Base-by-base conservation (phyloP, 2,329 filamentous ascomycete species). In the Pyricularia grisea region DNA sequence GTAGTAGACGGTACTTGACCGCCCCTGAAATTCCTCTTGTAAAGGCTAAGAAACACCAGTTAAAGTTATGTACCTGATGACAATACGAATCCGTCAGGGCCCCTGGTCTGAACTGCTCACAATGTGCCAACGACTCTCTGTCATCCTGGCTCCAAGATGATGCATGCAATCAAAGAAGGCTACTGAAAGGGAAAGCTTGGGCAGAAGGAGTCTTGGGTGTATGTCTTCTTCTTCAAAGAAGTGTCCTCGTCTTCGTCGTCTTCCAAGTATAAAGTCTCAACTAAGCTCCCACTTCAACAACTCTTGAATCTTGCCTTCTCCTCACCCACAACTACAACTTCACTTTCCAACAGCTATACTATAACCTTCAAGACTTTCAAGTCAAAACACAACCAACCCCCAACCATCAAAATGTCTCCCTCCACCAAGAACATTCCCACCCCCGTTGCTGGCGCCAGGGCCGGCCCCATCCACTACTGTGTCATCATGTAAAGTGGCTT, bases 401-500 rank as follows among this genome's bases (percentile, higher is more conserved):
- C 72, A 70, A 67, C 72, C 69, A 72, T 73, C 75, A 77, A 76
- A 68, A 77, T 77, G 76, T 31, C 63, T 65, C 74, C 74, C 75
- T 74, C 75, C 73, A 73, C 72, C 72, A 60, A 69, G 68, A 73
- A 72, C 69, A 70, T 73, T 66, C 74, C 74, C 71, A 70, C 74
- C 72, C 70, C 72, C 71, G 74, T 72, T 70, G 74, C 73, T 73
- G 71, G 74, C 74, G 58, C 58, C n/a, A 71, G 67, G 36, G 72
- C 73, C 71, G 73, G 71, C 25, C 36, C 65, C 33, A 66, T 61
- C 58, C 58, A 36, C 73, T 74, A 74, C 74, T 78, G 76, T 73
- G 72, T 76, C 73, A 73, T 77, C 73, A 76, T 78, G 75, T 78
- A 77, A 75, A 76, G 58, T 61, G 58, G 9, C 25, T 61, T 25